Conservation (phyloP, 768 basidiomycete species). For the Boletellus ananas region DNA sequence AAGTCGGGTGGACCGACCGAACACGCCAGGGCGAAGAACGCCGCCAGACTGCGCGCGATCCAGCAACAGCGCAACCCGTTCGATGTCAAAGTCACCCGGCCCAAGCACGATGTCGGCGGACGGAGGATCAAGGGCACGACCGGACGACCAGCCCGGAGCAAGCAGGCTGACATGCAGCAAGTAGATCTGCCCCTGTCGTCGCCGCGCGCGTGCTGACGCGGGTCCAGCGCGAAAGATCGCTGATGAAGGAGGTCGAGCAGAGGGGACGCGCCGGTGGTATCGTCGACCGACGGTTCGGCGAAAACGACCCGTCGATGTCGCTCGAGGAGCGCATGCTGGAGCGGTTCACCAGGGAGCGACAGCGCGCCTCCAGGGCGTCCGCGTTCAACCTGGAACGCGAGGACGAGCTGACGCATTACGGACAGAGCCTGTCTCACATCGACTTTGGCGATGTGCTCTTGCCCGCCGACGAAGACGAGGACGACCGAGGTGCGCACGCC, state of each 20-base stretch:
- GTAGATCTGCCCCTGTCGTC: slow-evolving; percentile 39
- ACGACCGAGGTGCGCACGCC: slow-evolving; percentile 38
- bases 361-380: slow-evolving; percentile 68
- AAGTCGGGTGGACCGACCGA: slow-evolving; percentile 56
- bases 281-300: slow-evolving; percentile 92
- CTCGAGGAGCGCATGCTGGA: slow-evolving; percentile 96
- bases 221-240: slow-evolving; percentile 73
- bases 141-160: slow-evolving; percentile 84
- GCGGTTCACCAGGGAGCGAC: slow-evolving; percentile 89
- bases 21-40: slow-evolving; percentile 78
- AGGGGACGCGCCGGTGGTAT: slow-evolving; percentile 84
- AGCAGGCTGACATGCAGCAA: slow-evolving; percentile 87
- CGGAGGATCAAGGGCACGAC: slow-evolving; percentile 76
- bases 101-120: slow-evolving; percentile 92
- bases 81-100: slow-evolving; percentile 86
- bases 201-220: slow-evolving; percentile 4
- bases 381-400: slow-evolving; percentile 91
- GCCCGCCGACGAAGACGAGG: slow-evolving; percentile 50
- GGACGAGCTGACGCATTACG: slow-evolving; percentile 88
- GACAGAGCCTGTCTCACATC: slow-evolving; percentile 78
- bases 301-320: slow-evolving; percentile 89
- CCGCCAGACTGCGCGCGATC: slow-evolving; percentile 78
- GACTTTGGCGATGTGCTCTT: slow-evolving; percentile 73
- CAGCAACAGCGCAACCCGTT: slow-evolving; percentile 88
- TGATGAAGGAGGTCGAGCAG: slow-evolving; percentile 84